Conservation (phyloP, 768 basidiomycete species). For the Candolleomyces aberdarensis region DNA sequence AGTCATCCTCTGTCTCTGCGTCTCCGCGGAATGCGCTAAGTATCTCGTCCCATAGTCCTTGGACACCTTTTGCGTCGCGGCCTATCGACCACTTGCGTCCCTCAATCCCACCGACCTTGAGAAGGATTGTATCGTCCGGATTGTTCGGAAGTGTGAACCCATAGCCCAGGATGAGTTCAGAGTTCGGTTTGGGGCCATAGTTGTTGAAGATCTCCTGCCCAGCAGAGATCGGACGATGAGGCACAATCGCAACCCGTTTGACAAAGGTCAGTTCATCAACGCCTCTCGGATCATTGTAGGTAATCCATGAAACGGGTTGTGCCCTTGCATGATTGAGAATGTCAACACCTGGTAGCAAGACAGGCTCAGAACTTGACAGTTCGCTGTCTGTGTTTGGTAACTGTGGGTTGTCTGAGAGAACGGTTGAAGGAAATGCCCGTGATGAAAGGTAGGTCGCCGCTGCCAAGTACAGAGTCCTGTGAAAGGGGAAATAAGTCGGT, state of each 20-base stretch:
- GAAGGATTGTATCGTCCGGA: constrained; percentile 81
- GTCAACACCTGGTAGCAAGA: constrained; percentile 87
- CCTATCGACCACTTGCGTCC: constrained; percentile 62
- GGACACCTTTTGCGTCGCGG: constrained; percentile 49
- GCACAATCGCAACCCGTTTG: constrained; percentile 58
- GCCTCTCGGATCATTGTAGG: constrained; percentile 41
- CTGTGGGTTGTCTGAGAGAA: constrained; percentile 59
- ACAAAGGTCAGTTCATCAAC: constrained; percentile 15
- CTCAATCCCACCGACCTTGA: constrained; percentile 63
- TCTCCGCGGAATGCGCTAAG: constrained; percentile 25
- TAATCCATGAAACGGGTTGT: constrained; percentile 78
- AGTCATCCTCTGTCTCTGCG: constrained; percentile 26
- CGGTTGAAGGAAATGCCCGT: constrained; percentile 84
- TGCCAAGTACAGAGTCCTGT: constrained; percentile 68
- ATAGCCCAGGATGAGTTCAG: constrained; percentile 88
- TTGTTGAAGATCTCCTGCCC: constrained; percentile 80
- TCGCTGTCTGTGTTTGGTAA: constrained; percentile 38
- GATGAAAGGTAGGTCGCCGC: constrained; percentile 81
- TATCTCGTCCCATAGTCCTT: constrained; percentile 61
- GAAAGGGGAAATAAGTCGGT: neutral
- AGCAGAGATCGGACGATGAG: constrained; percentile 38
- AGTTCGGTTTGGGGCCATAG: constrained; percentile 88
- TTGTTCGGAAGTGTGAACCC: constrained; percentile 82
- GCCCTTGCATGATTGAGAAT: constrained; percentile 80
- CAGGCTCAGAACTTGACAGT: constrained; percentile 51